Conservation (phyloP, 352 stramenopile species). For the Phytophthora aleatoria region DNA sequence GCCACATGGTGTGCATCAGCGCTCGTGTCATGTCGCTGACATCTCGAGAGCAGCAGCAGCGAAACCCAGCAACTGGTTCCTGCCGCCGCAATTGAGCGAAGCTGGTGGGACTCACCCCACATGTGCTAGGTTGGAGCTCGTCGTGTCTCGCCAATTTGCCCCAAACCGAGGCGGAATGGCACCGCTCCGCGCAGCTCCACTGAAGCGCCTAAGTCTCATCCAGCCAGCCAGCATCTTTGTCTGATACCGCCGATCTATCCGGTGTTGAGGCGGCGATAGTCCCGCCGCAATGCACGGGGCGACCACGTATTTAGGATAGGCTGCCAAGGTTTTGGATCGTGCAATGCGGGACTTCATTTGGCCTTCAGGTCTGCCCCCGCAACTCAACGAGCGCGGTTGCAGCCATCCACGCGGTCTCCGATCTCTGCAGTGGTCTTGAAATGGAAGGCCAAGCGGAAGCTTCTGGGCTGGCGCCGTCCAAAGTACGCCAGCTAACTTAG, state of each 20-base stretch:
- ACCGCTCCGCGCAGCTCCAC: neutral
- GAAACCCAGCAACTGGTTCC: constrained; percentile 20
- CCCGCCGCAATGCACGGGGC: constrained; percentile 7
- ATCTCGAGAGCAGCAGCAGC: constrained; percentile 32
- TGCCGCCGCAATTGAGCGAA: constrained; percentile 10
- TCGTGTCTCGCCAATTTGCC: constrained; percentile 21
- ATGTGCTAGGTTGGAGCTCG: constrained; percentile 14
- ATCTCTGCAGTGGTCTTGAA: constrained; percentile 5
- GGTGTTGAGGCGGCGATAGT: constrained; percentile 28
- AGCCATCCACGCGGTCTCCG: constrained; percentile 7
- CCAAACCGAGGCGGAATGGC: constrained; percentile 7
- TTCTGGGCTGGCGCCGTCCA: constrained; percentile 29
- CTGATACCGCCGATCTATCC: constrained; percentile 26
- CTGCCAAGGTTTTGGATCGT: constrained; percentile 13
- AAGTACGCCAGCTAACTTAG: constrained; percentile 38
- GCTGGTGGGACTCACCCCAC: constrained; percentile 8
- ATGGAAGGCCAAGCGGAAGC: constrained; percentile 15
- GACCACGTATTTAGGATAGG: constrained; percentile 31
- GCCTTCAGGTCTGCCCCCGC: constrained; percentile 1
- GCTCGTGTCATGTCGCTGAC: constrained; percentile 37
- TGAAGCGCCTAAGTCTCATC: neutral
- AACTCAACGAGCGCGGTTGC: constrained; percentile 14
- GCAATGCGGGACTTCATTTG: constrained; percentile 4
- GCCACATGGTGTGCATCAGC: constrained; percentile 35
- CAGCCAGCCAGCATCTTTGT: constrained; percentile 20